Conservation (phyloP, 805 yeast species). For the Dipodascopsis tothii region DNA sequence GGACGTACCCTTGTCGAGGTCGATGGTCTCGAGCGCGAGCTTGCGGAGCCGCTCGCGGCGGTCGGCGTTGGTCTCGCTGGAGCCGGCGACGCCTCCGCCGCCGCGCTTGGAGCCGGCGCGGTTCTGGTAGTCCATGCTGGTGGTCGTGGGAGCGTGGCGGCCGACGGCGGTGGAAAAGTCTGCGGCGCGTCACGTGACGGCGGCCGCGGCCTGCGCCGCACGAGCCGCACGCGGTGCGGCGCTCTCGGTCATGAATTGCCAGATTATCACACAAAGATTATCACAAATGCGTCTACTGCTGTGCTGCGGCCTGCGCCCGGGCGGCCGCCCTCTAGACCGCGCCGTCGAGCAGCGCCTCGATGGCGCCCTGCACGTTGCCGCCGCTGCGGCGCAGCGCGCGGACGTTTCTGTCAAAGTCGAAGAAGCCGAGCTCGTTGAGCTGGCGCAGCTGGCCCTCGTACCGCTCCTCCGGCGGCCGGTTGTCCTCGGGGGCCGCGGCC, state of each 20-base stretch:
- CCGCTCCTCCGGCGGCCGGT: conserved; percentile 72
- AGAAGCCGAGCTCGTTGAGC: conserved; percentile 77
- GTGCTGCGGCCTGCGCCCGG: no score
- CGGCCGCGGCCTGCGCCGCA: no score
- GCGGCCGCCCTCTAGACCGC: conserved; percentile 12
- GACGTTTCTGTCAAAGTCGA: conserved; percentile 85
- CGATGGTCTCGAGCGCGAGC: conserved; percentile 42
- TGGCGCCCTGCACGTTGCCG: conserved; percentile 94
- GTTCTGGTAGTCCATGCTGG: conserved; percentile 74
- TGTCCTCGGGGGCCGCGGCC: conserved; percentile 44
- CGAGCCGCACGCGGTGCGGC: no score
- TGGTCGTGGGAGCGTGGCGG: no score
- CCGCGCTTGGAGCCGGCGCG: conserved; percentile 89
- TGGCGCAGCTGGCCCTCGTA: conserved; percentile 66
- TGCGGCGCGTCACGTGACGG: no score
- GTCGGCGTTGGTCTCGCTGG: conserved; percentile 59
- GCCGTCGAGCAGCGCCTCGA: conserved; percentile 73
- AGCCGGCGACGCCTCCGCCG: conserved; percentile 78
- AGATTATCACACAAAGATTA: no score
- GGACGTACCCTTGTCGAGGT: conserved; percentile 32
- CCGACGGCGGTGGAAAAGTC: no score
- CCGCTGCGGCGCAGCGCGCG: conserved; percentile 90
- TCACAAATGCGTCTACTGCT: no score
- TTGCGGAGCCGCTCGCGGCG: conserved; percentile 61
- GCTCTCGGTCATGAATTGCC: no score